A percentile compares a stretch with the other conserved stretches of the same genome.
phyloP scores from a whole-genome alignment of 495 filamentous ascomycete species.

The Aspergillus coremiiformis region DNA sequence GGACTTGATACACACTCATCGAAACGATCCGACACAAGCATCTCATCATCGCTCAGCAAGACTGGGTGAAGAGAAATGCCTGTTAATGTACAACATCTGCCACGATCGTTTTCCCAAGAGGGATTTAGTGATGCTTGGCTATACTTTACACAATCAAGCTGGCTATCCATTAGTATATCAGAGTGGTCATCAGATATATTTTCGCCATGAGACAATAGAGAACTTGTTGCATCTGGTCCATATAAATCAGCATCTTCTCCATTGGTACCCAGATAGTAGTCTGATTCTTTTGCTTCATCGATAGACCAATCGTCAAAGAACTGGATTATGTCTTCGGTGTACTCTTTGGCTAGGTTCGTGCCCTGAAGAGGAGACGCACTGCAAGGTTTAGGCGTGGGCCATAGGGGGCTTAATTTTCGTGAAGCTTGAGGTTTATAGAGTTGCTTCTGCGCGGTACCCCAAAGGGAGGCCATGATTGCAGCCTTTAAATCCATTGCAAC shows the following conservation, averaged over 20 bases:
- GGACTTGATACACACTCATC: slow-evolving; percentile 2
- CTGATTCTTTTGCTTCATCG: not conserved
- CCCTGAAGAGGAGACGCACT: not conserved
- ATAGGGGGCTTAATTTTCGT: not conserved
- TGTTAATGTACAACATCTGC: not conserved
- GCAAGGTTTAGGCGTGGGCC: not conserved
- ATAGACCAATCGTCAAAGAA: not conserved
- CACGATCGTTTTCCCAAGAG: not conserved
- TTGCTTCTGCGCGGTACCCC: slow-evolving; percentile 22
- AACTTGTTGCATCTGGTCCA: not conserved
- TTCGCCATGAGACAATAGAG: not conserved
- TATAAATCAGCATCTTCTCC: not conserved
- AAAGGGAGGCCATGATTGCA: slow-evolving; percentile 20
- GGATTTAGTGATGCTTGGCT: not conserved
- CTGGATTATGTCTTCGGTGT: not conserved
- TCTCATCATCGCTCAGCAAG: not conserved
- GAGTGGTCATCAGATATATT: not conserved
- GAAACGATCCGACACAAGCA: slow-evolving; percentile 1
- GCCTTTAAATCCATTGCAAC: not conserved
- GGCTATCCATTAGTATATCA: not conserved
- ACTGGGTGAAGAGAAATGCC: not conserved
- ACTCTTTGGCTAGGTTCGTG: not conserved
- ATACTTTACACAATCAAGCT: not conserved
- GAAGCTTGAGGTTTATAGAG: slow-evolving; percentile 10
- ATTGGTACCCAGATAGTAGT: slow-evolving; percentile 1